Evolutionary conservation across 768 basidiomycete species (phyloP), one percentile per base, ranked within the genome.

Genomic region (Auricularia heimuer): DNA sequence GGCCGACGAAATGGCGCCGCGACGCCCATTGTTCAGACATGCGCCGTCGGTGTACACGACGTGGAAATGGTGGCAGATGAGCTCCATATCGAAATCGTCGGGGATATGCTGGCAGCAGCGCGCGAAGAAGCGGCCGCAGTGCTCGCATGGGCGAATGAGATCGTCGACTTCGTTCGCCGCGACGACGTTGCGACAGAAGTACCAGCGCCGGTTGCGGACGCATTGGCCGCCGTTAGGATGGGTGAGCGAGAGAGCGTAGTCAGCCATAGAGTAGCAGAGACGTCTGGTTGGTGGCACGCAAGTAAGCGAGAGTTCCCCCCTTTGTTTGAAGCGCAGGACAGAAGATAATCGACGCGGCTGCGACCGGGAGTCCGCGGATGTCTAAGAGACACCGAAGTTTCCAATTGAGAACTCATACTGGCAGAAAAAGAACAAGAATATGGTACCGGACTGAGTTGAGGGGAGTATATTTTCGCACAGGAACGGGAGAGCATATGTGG

Each of bases 31-130:
- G 4, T 63, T 60, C 29, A 67, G 12, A 61, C 77, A 78, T 4
- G 76, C 68, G 7, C 77, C 77, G 47, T 76, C 77, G 11, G 73
- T 72, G 67, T 73, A 76, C 18, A 71, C 72, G 37, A 78, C 21
- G n/a, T 63, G 64, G 58, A 69, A 69, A 42, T 71, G 63, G 54
- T 74, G 74, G 62, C 75, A 75, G 11, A 18, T 10, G 44, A 18
- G 18, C 44, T 45, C 44, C 11, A 10, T 10, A 11, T 45, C 44
- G 44, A 45, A 10, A 10, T 11, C 11, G 44, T 45, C 44, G 18
- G 44, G 18, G 3, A 11, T 3, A 18, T 45, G 44, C 44, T 45
- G 44, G 44, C 44, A 45, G 44, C 44, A 45, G 18, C 3, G 44
- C 44, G 44, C 44, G 44, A 45, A 45, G 18, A 45, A 45, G 1